Evolutionary conservation across 179 eudicot genomes (phyloP), one percentile per base, ranked within the genome.

Genomic region (Drosera spatulata): DNA sequence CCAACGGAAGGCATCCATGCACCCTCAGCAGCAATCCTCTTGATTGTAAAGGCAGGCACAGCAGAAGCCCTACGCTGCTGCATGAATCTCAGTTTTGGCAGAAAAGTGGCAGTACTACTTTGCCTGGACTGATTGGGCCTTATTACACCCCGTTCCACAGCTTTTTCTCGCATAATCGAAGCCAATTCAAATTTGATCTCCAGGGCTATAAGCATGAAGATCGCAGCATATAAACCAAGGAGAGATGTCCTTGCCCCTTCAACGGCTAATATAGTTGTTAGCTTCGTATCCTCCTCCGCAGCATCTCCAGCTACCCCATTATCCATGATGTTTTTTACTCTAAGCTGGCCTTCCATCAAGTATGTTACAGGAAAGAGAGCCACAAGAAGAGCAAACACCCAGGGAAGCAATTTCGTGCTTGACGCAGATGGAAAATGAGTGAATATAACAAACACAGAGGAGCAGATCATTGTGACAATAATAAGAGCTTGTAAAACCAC

Each of bases 1-100:
- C 99, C 99, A 56, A 94, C 97, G 48, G 97, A 94, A n/a, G 99
- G 95, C 99, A 94, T 94, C 99, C 99, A 94, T 10, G 96, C 91
- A 47, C 99, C 95, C 70, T 94, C 99, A 7, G 87, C 88, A 62
- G 91, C 86, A 84, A 94, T 86, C 63, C 82, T 79, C 74, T 79
- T 86, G 55, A 94, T 85, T 22, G 94, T 86, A 60, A 94, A 94
- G 57, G 80, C 55, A 33, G 96, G 81, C 63, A 74, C 83, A 52
- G 76, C 75, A 8, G 96, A 83, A 46, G 80, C 81, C 66, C 94
- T 80, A 46, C 88, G 94, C 62, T 90, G 97, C 78, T 90, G 95
- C 83, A 85, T 79, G 64, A 94, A 90, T 66, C 99, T 85, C 82
- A 86, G 51, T 68, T 85, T 94, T 11, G 95, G 81, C 48, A 88